Conservation (phyloP, 1,284 basidiomycete species). For the Apiotrichum montevideense region DNA sequence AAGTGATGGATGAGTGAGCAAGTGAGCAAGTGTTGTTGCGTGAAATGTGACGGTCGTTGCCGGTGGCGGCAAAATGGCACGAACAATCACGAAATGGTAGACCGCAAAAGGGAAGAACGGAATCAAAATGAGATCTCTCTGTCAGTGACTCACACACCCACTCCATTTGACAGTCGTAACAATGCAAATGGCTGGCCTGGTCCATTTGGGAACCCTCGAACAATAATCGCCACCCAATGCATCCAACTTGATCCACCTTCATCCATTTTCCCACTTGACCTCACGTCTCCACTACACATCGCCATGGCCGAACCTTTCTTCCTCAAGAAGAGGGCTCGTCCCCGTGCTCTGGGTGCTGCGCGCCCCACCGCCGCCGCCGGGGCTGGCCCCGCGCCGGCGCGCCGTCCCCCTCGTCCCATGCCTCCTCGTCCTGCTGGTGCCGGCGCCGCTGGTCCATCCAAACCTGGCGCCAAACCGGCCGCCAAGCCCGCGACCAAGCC, state of each 20-base stretch:
- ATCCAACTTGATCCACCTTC: neutral
- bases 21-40: neutral
- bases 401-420: constrained; percentile 1
- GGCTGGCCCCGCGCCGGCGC: neutral
- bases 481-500: constrained; percentile 1
- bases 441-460: neutral
- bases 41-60: too few relatives aligned
- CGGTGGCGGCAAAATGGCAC: neutral
- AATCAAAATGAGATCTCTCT: too few relatives aligned
- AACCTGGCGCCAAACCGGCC: neutral
- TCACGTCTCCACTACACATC: too few relatives aligned
- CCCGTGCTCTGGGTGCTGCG: neutral
- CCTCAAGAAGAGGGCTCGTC: constrained; percentile 31
- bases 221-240: neutral
- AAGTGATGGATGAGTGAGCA: neutral
- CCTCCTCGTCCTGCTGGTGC: neutral
- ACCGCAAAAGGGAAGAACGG: too few relatives aligned
- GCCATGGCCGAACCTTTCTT: constrained; percentile 32
- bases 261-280: too few relatives aligned
- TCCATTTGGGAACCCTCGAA: too few relatives aligned
- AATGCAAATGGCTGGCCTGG: too few relatives aligned
- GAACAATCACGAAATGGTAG: neutral
- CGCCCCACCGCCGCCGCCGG: neutral
- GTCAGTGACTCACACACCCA: too few relatives aligned
- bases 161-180: too few relatives aligned